phyloP scores from a whole-genome alignment of 23 red algal genomes.

The Gracilaria domingensis region DNA sequence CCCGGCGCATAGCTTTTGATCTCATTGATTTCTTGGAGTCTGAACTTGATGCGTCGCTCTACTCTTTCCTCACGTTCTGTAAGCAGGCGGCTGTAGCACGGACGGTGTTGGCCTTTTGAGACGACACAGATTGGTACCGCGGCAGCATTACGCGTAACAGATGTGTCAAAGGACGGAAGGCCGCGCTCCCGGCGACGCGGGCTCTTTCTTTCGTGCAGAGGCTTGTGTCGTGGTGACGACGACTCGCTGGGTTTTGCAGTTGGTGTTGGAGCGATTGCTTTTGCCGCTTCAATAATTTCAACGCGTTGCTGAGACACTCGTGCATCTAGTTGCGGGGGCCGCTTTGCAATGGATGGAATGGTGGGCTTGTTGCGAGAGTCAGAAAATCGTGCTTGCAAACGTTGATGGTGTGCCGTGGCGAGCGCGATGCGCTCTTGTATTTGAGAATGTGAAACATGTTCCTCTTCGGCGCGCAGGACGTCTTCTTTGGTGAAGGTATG shows the following conservation, averaged over 20 bases:
- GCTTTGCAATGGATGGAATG: background rate
- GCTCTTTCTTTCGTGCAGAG: slow-evolving; percentile 34
- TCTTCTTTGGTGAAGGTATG: slow-evolving; percentile 47
- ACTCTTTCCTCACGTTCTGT: slow-evolving; percentile 64
- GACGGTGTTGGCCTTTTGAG: slow-evolving; percentile 31
- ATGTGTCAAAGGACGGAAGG: slow-evolving; percentile 12
- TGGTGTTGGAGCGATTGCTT: background rate
- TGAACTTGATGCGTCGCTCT: slow-evolving; percentile 34
- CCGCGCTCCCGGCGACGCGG: slow-evolving; percentile 22
- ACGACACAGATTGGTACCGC: slow-evolving; percentile 42
- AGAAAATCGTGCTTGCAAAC: slow-evolving; percentile 50
- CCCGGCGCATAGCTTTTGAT: slow-evolving; percentile 53
- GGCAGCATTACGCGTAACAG: slow-evolving; percentile 40
- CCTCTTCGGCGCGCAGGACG: slow-evolving; percentile 21
- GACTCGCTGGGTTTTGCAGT: background rate
- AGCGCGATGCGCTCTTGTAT: slow-evolving; percentile 26
- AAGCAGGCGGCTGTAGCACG: slow-evolving; percentile 43
- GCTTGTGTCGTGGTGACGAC: background rate
- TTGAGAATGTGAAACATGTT: slow-evolving; percentile 28
- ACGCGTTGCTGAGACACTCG: slow-evolving; percentile 50
- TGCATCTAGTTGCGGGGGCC: slow-evolving; percentile 27
- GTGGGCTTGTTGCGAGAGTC: background rate
- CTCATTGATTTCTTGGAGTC: slow-evolving; percentile 67
- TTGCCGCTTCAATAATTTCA: slow-evolving; percentile 35
- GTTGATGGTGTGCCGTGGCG: slow-evolving; percentile 49